These are phyloP conservation scores for Colletotrichum euphorbiae DNA, from an alignment of 2,329 filamentous ascomycete species.

Conservation along the genomic window DNA sequence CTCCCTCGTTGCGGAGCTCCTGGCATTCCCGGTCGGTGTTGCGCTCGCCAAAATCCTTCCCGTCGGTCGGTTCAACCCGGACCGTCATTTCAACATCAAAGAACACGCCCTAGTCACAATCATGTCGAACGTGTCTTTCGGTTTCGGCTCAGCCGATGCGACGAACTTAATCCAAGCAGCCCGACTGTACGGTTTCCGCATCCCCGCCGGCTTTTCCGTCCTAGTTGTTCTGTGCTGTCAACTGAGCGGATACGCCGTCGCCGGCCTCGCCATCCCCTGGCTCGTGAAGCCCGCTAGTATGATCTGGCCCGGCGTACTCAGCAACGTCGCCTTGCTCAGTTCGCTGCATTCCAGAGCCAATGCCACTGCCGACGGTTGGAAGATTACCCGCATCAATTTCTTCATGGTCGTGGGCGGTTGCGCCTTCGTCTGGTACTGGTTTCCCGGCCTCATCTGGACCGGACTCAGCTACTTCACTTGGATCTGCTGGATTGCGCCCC, in stretches of 20 bases:
- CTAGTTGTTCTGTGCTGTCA: slow-evolving; percentile 60
- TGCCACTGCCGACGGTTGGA: slow-evolving; percentile 45
- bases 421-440: slow-evolving; percentile 62
- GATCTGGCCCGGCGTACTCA: slow-evolving; percentile 61
- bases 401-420: slow-evolving; percentile 52
- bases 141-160: slow-evolving; percentile 47
- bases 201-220: slow-evolving; percentile 47
- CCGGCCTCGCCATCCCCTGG: slow-evolving; percentile 54
- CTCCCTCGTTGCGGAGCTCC: slow-evolving; percentile 53
- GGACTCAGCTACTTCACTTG: slow-evolving; percentile 56
- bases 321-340: slow-evolving; percentile 56
- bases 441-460: slow-evolving; percentile 58
- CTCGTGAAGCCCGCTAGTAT: slow-evolving; percentile 57
- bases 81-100: slow-evolving; percentile 58
- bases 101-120: slow-evolving; percentile 62
- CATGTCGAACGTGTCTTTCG: slow-evolving; percentile 62
- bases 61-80: slow-evolving; percentile 54
- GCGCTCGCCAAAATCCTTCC: slow-evolving; percentile 55
- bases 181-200: slow-evolving; percentile 55
- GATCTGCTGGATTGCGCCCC: slow-evolving; percentile 61
- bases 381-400: slow-evolving; percentile 54
- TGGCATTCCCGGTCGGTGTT: slow-evolving; percentile 52
- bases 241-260: slow-evolving; percentile 62
- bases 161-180: slow-evolving; percentile 55
- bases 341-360: slow-evolving; percentile 50